Conservation (phyloP, 2,329 filamentous ascomycete genomes). For the Fusarium mangiferae region DNA sequence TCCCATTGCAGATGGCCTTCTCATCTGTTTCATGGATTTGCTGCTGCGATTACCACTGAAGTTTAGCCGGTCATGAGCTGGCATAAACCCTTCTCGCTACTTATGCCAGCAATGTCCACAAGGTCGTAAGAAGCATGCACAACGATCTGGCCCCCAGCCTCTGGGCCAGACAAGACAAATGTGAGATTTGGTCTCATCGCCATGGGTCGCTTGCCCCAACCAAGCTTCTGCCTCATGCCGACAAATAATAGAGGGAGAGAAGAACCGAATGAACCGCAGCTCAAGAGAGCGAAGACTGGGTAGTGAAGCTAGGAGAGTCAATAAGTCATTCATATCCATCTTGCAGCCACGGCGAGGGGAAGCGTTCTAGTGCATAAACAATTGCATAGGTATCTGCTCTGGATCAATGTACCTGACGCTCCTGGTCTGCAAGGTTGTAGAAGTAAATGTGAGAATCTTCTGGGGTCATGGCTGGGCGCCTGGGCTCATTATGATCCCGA, state of each 20-base stretch:
- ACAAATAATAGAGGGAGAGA: slow-evolving; percentile 19
- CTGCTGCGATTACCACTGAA: not conserved
- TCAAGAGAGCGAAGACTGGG: slow-evolving; percentile 47
- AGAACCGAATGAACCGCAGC: slow-evolving; percentile 39
- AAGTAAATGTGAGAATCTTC: slow-evolving; percentile 44
- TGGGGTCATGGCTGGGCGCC: not conserved
- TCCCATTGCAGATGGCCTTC: not conserved
- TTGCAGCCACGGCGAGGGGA: slow-evolving; percentile 46
- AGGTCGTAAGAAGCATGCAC: not conserved
- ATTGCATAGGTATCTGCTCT: slow-evolving; percentile 47
- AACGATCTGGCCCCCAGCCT: not conserved
- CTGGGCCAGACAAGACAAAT: accelerated
- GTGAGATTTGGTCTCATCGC: not conserved
- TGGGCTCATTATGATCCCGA: not conserved
- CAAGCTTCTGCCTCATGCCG: not conserved
- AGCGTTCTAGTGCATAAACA: slow-evolving; percentile 46
- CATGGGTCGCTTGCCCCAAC: not conserved
- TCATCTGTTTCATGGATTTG: not conserved
- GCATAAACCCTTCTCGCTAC: not conserved
- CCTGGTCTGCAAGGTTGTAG: slow-evolving; percentile 46
- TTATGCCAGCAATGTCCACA: not conserved
- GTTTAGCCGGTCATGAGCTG: not conserved
- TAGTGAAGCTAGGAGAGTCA: slow-evolving; percentile 42
- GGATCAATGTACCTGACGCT: slow-evolving; percentile 45
- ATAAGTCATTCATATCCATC: slow-evolving; percentile 40